Evolutionary conservation across 1,284 basidiomycete genomes (phyloP), one percentile per base, ranked within the genome.

Genomic region (Ganoderma multipileum): DNA sequence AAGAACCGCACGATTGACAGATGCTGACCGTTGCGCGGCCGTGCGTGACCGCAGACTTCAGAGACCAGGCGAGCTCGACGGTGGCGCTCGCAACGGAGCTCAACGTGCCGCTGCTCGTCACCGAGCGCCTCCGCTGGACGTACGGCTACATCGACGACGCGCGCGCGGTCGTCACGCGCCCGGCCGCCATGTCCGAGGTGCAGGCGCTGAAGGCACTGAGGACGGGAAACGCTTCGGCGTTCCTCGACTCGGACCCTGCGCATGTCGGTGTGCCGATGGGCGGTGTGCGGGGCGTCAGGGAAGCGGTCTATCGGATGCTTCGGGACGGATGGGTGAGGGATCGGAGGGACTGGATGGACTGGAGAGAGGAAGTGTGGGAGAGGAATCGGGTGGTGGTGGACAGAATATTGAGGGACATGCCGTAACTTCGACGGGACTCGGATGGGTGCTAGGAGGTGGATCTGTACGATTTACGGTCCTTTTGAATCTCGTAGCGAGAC

Each of bases 81-180:
- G 76, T 82, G 26, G 79, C 76, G 0, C 78, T 83, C 75, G 79
- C 80, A 23, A 71, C 80, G 3, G 77, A 82, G 71, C 78, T 79
- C 61, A 73, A 80, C 72, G 81, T 81, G 2, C 81, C 81, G 8
- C 78, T 82, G 28, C 76, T 83, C 33, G 79, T 78, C 8, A 82
- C 81, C 9, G 69, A 74, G 18, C 81, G 79, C 62, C 80, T 78
- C 61, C 77, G 79, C 30, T 72, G 73, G 52, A 73, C 80, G 36
- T 83, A 83, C 64, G 74, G 73, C 2, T 80, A 82, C 67, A 78
- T 79, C 58, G 77, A 82, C 70, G 81, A 83, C 69, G 74, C 77
- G 60, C 70, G 81, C 30, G 78, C 76, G 1, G 77, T 79, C 4
- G 76, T 82, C 57, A 80, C 80, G 2, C 78, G 81, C 4, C 81